Evolutionary conservation across 208 protist genomes (phyloP), one percentile per base, ranked within the genome.

Genomic region (Leishmania arabica): DNA sequence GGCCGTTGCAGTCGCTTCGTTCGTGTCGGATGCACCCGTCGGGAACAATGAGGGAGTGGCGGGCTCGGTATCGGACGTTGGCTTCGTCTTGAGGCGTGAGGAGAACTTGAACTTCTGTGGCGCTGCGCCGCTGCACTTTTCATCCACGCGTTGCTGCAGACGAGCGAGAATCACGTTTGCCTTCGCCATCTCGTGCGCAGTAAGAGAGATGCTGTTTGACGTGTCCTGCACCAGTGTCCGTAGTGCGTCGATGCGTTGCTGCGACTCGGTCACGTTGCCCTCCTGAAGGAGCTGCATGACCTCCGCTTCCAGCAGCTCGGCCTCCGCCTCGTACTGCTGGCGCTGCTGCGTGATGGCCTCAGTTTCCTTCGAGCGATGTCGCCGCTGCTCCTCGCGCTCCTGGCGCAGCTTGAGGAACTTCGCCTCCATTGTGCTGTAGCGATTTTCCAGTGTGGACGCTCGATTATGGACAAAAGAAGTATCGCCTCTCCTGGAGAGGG

Each of bases 131-230:
- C 56, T 45, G 19, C 37, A 7, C 68, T 69, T 77, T 17, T 83
- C 87, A 78, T 92, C 85, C n/a, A 95, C 86, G 2, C 84, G 78
- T 64, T 89, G 87, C 84, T 95, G 88, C 81, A 96, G 88, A 31
- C 88, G 89, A 34, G 90, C 81, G 5, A 98, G 78, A 19, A 88
- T 88, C 0, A 78, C 79, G 77, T 98, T 98, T 0, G 90, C 85
- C 74, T 86, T 91, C 0, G 90, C 89, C 93, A 96, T 96, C 27
- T 95, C 95, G 74, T 96, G 85, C 42, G 91, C 85, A 0, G 95
- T 96, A 37, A 98, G 85, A 3, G 74, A 49, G 40, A 88, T 81
- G 77, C 84, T 94, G 74, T 88, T 88, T 0, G 85, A 79, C 15
- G 90, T 87, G 70, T 96, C 92, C 83, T 91, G 90, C 64, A 95